Base-by-base conservation (phyloP, 2,329 filamentous ascomycete genomes). In the Phialemoniopsis sp. region DNA sequence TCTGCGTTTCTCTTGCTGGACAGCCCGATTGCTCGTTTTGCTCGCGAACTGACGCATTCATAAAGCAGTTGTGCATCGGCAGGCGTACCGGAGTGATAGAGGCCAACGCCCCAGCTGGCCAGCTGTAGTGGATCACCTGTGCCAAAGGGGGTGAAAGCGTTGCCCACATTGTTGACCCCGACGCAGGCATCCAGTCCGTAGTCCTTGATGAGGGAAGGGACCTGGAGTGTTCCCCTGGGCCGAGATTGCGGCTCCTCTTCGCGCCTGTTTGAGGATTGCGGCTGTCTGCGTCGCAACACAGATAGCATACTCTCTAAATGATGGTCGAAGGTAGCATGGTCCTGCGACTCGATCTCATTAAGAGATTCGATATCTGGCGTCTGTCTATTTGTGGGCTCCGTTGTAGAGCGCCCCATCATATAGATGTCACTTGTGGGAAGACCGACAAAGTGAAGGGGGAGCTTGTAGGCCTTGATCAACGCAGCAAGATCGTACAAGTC, bases 111-210 rank as follows among this genome's bases (percentile, higher is more conserved):
- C 38, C 81, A 60, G 46, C 72, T 78, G 15, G 82, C 81, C 32
- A 86, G 61, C 31, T 67, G 66, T 36, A 88, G 54, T 2, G 83
- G 83, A 59, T 87, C 84, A 30, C 74, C 80, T 14, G 67, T 78
- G 0, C 83, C 84, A 51, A 82, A 77, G 0, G 84, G 84, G 7
- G 84, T 87, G 50, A 88, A 87, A 0, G 83, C 81, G 53, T 88
- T 88, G 14, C 83, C 83, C 13, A 88, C 76, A 50, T 88, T 88
- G 52, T 87, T 87, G 29, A 85, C 70, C 3, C 79, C 75, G 5
- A 87, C 69, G 13, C 78, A 78, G 15, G 71, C 79, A 42, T 79
- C 69, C 4, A 87, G 54, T 0, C 67, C 68, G 43, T 79, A 70
- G 16, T 74, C 63, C 30, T 70, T 65, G 43, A 87, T 82, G 61